These are phyloP conservation scores for Thymus mandschuricus DNA, from an alignment of 257 asterid species.

Conservation along the genomic window DNA sequence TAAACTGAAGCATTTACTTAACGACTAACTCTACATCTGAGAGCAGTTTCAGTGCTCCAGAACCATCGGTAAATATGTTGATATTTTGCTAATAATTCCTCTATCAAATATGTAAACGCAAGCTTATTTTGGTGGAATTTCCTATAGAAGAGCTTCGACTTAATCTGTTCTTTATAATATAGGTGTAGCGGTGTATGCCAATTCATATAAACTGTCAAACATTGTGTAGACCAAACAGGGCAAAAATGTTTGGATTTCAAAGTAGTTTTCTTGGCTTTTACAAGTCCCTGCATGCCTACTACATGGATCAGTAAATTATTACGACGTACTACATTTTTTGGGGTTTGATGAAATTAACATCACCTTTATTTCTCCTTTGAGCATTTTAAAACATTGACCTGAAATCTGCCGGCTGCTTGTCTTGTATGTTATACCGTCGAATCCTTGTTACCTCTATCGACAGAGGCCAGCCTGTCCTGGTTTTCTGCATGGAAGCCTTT, in stretches of 20 bases:
- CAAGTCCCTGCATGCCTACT: background rate
- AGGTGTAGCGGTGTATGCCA: background rate
- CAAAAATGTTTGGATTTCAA: background rate
- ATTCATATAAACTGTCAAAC: background rate
- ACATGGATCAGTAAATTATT: background rate
- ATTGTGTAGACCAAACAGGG: background rate
- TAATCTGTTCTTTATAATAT: background rate
- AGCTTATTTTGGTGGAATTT: conserved; percentile 1
- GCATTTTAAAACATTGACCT: background rate
- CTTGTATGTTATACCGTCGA: background rate
- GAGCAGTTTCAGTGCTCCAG: conserved; percentile 28
- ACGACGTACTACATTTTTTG: background rate
- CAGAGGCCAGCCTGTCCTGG: conserved; percentile 2
- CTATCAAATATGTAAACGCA: background rate
- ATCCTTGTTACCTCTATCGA: background rate
- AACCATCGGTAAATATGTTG: conserved; percentile 21
- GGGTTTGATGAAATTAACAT: conserved; percentile 8
- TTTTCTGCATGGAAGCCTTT: background rate
- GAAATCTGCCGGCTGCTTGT: background rate
- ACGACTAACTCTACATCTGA: conserved; percentile 15
- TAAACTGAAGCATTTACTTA: conserved; percentile 26
- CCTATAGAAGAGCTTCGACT: background rate
- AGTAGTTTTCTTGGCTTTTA: conserved; percentile 6
- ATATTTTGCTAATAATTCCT: background rate
- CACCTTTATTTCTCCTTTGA: background rate